Evolutionary conservation across 768 basidiomycete genomes (phyloP).

Genomic region (Gloeopeniophorella convolvens): DNA sequence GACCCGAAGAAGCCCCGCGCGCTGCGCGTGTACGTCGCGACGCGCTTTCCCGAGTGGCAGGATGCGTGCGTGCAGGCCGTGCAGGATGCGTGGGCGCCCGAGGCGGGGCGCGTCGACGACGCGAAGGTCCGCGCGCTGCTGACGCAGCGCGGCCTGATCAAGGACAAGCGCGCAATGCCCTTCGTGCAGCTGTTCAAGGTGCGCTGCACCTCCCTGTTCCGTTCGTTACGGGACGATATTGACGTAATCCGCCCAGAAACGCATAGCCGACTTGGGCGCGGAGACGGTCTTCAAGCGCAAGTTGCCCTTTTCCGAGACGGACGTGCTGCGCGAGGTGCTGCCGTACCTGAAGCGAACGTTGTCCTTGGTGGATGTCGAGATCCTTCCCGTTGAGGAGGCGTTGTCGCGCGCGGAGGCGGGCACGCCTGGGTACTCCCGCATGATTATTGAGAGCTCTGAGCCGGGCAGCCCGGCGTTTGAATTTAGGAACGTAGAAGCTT

Average conservation of each 20-base stretch:
- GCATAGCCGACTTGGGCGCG: conserved; percentile 69
- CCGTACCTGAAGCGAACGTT: conserved; percentile 80
- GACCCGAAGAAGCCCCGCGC: conserved; percentile 84
- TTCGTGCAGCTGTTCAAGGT: conserved; percentile 94
- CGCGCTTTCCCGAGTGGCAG: conserved; percentile 91
- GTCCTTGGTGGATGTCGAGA: conserved; percentile 61
- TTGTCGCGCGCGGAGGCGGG: conserved; percentile 38
- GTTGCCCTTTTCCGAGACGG: conserved; percentile 76
- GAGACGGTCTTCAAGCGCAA: conserved; percentile 76
- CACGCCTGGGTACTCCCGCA: conserved; percentile 51
- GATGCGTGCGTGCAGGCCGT: conserved; percentile 71
- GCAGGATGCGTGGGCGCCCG: conserved; percentile 55
- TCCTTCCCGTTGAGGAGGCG: conserved; percentile 65
- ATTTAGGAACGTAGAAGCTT: conserved; percentile 64
- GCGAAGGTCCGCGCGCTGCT: conserved; percentile 64
- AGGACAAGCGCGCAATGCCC: conserved; percentile 95
- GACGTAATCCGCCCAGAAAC: conserved; percentile 50
- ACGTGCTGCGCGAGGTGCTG: conserved; percentile 60
- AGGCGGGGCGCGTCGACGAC: conserved; percentile 71
- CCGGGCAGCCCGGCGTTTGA: conserved; percentile 84
- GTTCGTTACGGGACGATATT: background rate
- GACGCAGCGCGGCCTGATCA: conserved; percentile 70
- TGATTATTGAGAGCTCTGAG: conserved; percentile 78
- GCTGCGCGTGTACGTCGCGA: conserved; percentile 87
- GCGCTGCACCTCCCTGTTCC: conserved; percentile 13